Evolutionary conservation across 2,329 filamentous ascomycete species (phyloP), one percentile per base, ranked within the genome.

Genomic region (Pestalotiopsis sp.): DNA sequence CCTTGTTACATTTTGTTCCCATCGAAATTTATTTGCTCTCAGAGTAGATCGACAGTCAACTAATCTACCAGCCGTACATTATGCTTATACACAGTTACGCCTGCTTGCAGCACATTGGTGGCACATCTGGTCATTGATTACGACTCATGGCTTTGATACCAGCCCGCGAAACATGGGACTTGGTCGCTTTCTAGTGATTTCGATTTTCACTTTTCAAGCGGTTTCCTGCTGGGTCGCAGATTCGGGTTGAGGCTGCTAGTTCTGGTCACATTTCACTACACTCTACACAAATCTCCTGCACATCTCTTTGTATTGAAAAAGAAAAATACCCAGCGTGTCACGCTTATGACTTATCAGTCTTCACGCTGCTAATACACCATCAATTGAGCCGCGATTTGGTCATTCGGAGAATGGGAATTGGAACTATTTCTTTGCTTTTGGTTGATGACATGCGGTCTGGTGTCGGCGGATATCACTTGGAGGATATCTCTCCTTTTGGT

Each of bases 311-410:
- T 36, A 20, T 36, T 36, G 57, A 36, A 59, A 59, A 59, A 62
- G n/a, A 62, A 62, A 59, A 17, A 20, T 62, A 62, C 59, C 27
- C 31, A 39, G 59, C 59, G 59, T 62, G 59, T 39, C 31, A 39
- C 45, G 31, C 36, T 36, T 20, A 11, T 62, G 59, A 41, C 59
- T 39, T 62, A 38, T 39, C 25, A 59, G 59, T 62, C 59, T 62
- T 20, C 59, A 39, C 59, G 59, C 59, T 62, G 59, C 27, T 62
- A 62, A 62, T 62, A 62, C 59, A 62, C 20, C 20, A 62, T 62
- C 59, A 62, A 13, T 20, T 31, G 0, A 36, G 31, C 38, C 25
- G 27, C 31, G 17, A 14, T n/a, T 62, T 20, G 25, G 14, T 27
- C 13, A 17, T n/a, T 62, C 27, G 17, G 59, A 36, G 59, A 5